phyloP scores from a whole-genome alignment of 176 grass and related monocot genomes.

The Raddia distichophylla region DNA sequence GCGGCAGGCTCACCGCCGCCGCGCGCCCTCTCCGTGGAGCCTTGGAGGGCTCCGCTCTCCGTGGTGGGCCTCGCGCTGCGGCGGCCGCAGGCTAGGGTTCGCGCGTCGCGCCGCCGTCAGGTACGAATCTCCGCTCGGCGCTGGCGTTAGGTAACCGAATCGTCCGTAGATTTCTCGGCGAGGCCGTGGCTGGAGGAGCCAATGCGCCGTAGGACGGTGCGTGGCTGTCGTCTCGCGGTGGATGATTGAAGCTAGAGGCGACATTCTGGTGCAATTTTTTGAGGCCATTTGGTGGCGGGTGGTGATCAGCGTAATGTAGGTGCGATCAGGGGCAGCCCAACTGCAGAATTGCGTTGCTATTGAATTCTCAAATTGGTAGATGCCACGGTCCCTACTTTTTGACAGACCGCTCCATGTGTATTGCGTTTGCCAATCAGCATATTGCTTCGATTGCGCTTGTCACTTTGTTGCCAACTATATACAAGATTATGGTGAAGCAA shows the following conservation, averaged over 20 bases:
- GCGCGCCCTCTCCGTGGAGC: conserved; percentile 3
- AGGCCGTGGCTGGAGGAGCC: neutral
- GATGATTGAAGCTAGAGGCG: neutral
- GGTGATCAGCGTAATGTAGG: conserved; percentile 20
- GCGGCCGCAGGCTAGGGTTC: conserved; percentile 32
- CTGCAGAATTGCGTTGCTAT: neutral
- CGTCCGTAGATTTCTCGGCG: neutral
- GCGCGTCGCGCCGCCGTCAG: conserved; percentile 14
- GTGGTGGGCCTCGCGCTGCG: neutral
- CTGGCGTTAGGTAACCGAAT: neutral
- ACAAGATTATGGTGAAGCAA: too few species aligned
- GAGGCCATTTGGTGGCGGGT: neutral
- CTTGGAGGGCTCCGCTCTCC: conserved; percentile 20
- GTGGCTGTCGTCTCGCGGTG: neutral
- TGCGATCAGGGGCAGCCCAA: neutral
- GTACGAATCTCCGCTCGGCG: conserved; percentile 25
- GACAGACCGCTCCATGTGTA: neutral
- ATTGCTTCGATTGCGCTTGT: neutral
- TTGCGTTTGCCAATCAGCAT: too few species aligned
- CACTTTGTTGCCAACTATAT: neutral
- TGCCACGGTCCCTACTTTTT: neutral
- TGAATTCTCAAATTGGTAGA: neutral
- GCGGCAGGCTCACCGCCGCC: conserved; percentile 19
- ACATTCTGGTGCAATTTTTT: conserved; percentile 34
- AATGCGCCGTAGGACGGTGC: neutral